Evolutionary conservation across 371 early-diverging fungal genomes (phyloP), one percentile per base, ranked within the genome.

Genomic region (Mortierella sp.): DNA sequence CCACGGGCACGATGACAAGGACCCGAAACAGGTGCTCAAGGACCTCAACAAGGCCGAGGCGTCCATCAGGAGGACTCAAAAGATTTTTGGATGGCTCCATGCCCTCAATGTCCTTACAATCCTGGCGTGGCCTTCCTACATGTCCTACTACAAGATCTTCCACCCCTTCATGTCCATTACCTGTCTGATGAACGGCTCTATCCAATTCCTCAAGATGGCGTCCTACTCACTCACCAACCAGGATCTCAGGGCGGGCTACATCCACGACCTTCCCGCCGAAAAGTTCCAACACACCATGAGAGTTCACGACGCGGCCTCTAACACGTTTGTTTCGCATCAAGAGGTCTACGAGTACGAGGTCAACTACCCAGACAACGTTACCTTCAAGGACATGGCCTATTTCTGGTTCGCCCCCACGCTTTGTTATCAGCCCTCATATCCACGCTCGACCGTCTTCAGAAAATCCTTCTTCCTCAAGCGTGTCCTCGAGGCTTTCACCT

Each of bases 361-460:
- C 11, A 87, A 88, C 28, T 97, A 97, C 78, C 98, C 98, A 4
- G 82, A 88, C 79, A 97, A 97, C 77, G 89, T 97, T 53, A 91
- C 91, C 31, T 72, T 92, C 21, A 77, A 72, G 57, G 94, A 98
- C 84, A 83, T 96, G 44, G 79, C 90, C 4, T 96, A 97, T 82
- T 97, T 96, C 85, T 91, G 92, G 89, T 89, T 94, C 77, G 95
- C 95, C 1, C 98, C 98, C 0, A 98, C 98, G 0, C 88, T 97
- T 75, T 95, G 96, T 83, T 98, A 97, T 86, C 98, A 98, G 82
- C 95, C 95, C 26, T 90, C 93, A 0, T 98, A 97, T 82, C 98
- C 98, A 79, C 92, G 95, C 31, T 91, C 94, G 0, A 81, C 89
- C 0, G 88, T 88, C 51, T 93, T 97, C 78, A 92, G 96, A 53